phyloP scores from a whole-genome alignment of 441 rosid species.

The Sinapis alba region DNA sequence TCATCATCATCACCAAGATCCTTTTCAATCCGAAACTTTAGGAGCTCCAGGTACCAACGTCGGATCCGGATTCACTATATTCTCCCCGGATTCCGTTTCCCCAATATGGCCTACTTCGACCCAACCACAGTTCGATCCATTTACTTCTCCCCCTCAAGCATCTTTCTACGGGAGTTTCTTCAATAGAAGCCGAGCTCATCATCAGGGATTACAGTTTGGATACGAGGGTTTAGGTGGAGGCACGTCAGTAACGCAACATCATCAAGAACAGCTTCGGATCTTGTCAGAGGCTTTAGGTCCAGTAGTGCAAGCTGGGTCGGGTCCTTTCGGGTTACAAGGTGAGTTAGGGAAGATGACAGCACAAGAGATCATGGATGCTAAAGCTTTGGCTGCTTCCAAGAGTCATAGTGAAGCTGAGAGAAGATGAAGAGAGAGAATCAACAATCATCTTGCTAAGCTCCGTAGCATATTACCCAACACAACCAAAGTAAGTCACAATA shows the following conservation, averaged over 20 bases:
- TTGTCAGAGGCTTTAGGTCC: conserved; percentile 85
- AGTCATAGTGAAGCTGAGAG: conserved; percentile 99
- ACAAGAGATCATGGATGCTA: conserved; percentile 96
- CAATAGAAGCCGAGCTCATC: conserved; percentile 48
- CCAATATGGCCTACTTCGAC: conserved; percentile 60
- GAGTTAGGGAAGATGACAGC: conserved; percentile 90
- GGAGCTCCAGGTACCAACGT: conserved; percentile 42
- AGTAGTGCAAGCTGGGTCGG: conserved; percentile 57
- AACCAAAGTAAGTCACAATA: conserved; percentile 94
- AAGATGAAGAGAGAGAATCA: conserved; percentile 91
- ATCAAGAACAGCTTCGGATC: conserved; percentile 71
- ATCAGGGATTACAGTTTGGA: conserved; percentile 63
- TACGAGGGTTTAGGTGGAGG: conserved; percentile 58
- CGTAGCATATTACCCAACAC: conserved; percentile 93
- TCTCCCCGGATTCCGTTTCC: conserved; percentile 60
- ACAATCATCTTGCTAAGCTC: conserved; percentile 92
- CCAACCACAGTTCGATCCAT: conserved; percentile 64
- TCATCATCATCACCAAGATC: conserved; percentile 50
- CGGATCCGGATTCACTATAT: conserved; percentile 50
- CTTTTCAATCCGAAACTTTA: conserved; percentile 44
- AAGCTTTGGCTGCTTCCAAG: conserved; percentile 95
- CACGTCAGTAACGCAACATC: conserved; percentile 37
- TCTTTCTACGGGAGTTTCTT: conserved; percentile 66
- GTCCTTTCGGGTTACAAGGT: conserved; percentile 80
- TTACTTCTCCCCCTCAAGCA: conserved; percentile 55